Percentiles rank a stretch among this genome's conserved stretches.
Evolutionary conservation across 805 yeast species (phyloP).

Genomic region (Teunomyces stri): DNA sequence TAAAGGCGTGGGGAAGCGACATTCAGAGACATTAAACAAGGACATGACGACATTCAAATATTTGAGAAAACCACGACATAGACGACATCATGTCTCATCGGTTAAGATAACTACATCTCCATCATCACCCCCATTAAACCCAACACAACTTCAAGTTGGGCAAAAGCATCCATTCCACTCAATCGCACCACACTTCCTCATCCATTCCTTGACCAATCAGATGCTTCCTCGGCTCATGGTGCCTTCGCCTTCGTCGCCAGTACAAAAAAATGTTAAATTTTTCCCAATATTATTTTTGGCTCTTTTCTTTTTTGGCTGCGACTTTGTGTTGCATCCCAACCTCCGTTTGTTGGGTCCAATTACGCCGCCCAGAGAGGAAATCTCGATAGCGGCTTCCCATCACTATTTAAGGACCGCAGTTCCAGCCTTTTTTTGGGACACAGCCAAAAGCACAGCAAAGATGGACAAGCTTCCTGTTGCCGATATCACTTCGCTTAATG

Average conservation of each 20-base stretch:
- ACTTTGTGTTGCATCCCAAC: neutral
- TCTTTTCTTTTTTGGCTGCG: slow-evolving; percentile 1
- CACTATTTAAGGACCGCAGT: neutral
- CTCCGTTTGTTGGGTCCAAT: neutral
- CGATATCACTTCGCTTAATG: slow-evolving; percentile 69
- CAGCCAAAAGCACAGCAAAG: neutral
- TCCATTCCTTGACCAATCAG: neutral
- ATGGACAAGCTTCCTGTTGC: slow-evolving; percentile 30
- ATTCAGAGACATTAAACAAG: too few relatives aligned
- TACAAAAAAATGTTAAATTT: too few relatives aligned
- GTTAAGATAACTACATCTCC: neutral
- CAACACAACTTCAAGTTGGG: neutral
- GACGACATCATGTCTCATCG: neutral
- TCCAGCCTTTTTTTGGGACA: neutral
- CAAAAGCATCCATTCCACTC: neutral
- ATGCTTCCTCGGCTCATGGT: neutral
- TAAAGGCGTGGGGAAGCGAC: too few relatives aligned
- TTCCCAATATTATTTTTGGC: neutral
- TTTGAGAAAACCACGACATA: too few relatives aligned
- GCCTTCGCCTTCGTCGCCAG: too few relatives aligned
- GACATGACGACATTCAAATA: too few relatives aligned
- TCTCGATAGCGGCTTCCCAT: neutral
- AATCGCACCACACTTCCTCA: neutral
- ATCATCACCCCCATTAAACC: neutral
- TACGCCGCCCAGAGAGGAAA: neutral